phyloP scores from a whole-genome alignment of 2,329 filamentous ascomycete species.

The Fusarium gaditjirri region DNA sequence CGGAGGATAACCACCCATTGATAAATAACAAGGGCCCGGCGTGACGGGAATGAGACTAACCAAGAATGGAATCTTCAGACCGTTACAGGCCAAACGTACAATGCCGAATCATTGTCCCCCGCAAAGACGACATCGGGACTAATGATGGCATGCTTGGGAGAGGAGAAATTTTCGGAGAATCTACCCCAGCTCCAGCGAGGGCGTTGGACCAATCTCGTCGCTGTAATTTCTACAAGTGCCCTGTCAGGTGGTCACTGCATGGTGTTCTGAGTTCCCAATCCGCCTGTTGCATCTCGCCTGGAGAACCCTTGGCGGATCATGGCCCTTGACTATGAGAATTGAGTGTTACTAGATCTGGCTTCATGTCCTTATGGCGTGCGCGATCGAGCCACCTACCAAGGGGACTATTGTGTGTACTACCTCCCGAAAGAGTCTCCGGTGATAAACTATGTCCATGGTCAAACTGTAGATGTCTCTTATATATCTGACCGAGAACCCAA shows the following conservation, averaged over 20 bases:
- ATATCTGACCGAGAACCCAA: constrained; percentile 35
- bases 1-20: constrained; percentile 5
- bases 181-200: constrained; percentile 23
- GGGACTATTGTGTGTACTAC: constrained; percentile 3
- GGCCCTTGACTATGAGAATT: constrained; percentile 1
- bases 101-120: constrained; percentile 39
- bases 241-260: not conserved
- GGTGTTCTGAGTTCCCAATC: not conserved
- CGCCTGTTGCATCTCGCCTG: not conserved
- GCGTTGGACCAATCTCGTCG: constrained; percentile 10
- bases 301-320: constrained; percentile 2
- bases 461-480: constrained; percentile 29
- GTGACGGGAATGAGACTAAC: constrained; percentile 22
- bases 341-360: constrained; percentile 32
- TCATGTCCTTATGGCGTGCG: constrained; percentile 42
- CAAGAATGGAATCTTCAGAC: constrained; percentile 23
- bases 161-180: constrained; percentile 49
- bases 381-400: constrained; percentile 33
- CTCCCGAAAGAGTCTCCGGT: not conserved
- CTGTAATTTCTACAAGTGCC: constrained; percentile 1
- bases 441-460: not conserved
- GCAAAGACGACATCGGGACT: constrained; percentile 47
- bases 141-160: constrained; percentile 37
- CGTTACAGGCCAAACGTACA: constrained; percentile 30
- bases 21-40: constrained; percentile 15